Evolutionary conservation across 225 moss, liverwort and hornwort genomes (phyloP), one percentile per base, ranked within the genome.

Genomic region (Bryoerythrophyllum caledonicum): DNA sequence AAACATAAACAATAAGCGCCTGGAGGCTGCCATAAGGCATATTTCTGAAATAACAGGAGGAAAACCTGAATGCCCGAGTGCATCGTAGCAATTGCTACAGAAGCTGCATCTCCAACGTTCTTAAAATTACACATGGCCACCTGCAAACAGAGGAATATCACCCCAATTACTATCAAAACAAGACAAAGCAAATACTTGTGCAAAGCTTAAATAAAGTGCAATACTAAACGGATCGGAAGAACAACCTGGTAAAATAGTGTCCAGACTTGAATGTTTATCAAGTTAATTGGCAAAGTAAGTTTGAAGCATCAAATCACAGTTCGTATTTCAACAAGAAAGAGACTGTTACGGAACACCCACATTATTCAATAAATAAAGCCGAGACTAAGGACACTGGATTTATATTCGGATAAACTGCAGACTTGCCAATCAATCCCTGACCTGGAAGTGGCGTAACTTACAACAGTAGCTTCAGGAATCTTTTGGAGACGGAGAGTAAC

Each of bases 21-120:
- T 34, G n/a, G 12, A 28, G 58, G 51, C 43, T 52, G 10, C 34
- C 34, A 52, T 43, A 27, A 74, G 60, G 27, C 44, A 76, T 67
- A 53, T 44, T 76, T 41, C 27, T 17, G 59, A 27, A 48, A 60
- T 34, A 43, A 63, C 6, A 68, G 25, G 40, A 26, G 9, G 25
- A 58, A 49, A 59, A 96, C 96, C 97, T 99, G 99, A 79, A 99
- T 93, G 63, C 99, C 93, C n/a, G 99, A 95, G 77, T 95, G 99
- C 95, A 95, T 95, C 46, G 93, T 88, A 44, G 82, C 99, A 68
- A 99, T 99, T 43, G 95, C 95, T 64, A 95, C 99, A 80, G 89
- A 86, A 72, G 99, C 95, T 41, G 99, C 99, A 74, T 95, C 90
- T 70, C 85, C 80, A 46, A 99, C 83, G 46, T 81, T 89, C 67